Conservation (phyloP, 2,329 filamentous ascomycete genomes). For the Aaosphaeria arxii region DNA sequence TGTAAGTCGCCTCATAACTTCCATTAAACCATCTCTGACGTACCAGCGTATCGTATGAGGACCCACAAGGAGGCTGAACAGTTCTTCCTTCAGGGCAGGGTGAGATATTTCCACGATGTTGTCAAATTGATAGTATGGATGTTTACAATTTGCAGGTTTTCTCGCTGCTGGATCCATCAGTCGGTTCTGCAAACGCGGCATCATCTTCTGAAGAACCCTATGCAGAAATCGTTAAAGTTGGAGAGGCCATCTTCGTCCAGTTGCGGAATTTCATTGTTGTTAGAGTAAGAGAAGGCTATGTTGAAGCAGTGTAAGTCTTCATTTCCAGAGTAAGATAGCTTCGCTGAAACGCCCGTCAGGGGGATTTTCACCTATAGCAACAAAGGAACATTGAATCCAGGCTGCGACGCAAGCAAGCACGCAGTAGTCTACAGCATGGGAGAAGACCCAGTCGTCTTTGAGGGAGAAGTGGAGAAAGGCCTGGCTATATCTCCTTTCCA, state of each 20-base stretch:
- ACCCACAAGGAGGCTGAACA: constrained; percentile 7
- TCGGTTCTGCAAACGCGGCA: constrained; percentile 1
- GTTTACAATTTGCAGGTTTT: constrained; percentile 11
- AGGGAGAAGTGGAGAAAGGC: constrained; percentile 26
- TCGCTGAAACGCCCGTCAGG: neutral
- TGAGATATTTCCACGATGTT: constrained; percentile 1
- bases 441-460: constrained; percentile 5
- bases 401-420: constrained; percentile 36
- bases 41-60: constrained; percentile 19
- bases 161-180: constrained; percentile 15
- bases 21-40: neutral
- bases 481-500: constrained; percentile 38
- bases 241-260: constrained; percentile 11
- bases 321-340: neutral
- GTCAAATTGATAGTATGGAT: neutral
- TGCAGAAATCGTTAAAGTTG: constrained; percentile 11
- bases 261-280: constrained; percentile 28
- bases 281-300: constrained; percentile 4
- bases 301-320: constrained; percentile 18
- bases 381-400: constrained; percentile 35
- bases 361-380: constrained; percentile 38
- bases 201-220: neutral
- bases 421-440: constrained; percentile 31
- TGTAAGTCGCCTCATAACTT: neutral
- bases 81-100: constrained; percentile 17